Evolutionary conservation across 31 red algal genomes (phyloP).

Genomic region (Bonnemaisonia californica): DNA sequence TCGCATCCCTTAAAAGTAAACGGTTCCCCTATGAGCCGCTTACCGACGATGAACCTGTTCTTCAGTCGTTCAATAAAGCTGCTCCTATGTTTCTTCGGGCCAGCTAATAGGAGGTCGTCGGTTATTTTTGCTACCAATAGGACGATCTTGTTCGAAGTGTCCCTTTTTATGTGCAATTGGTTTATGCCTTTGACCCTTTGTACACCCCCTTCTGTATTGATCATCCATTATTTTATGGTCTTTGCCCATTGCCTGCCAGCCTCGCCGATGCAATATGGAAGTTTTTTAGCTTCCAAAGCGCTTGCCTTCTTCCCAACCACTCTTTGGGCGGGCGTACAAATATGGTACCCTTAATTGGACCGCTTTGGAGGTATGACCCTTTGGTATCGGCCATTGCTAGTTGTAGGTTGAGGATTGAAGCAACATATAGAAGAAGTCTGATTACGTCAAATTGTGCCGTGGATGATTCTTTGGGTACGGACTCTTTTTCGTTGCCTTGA

Average conservation of each 20-base stretch:
- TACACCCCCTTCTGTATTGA: constrained; percentile 2
- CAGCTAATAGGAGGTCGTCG: too few relatives aligned
- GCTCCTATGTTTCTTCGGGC: too few relatives aligned
- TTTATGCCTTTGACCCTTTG: background rate
- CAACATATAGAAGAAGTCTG: constrained; percentile 12
- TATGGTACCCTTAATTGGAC: constrained; percentile 26
- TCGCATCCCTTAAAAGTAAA: background rate
- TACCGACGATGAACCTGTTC: background rate
- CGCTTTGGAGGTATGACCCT: constrained; percentile 39
- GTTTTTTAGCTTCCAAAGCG: constrained; percentile 43
- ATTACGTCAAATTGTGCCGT: constrained; percentile 47
- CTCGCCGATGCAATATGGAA: constrained; percentile 48
- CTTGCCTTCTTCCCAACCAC: constrained; percentile 21
- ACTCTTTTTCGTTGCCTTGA: constrained; percentile 44
- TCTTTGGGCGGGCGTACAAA: constrained; percentile 38
- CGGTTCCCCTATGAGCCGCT: background rate
- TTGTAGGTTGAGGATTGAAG: constrained; percentile 27
- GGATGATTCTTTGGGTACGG: constrained; percentile 41
- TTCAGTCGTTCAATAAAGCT: background rate
- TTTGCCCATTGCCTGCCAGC: constrained; percentile 47
- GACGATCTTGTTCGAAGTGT: too few relatives aligned
- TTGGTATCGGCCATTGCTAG: constrained; percentile 35
- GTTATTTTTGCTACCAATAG: too few relatives aligned
- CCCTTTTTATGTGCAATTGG: constrained; percentile 27
- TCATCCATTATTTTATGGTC: constrained; percentile 45